These are phyloP conservation scores for Neoboletus brunneissimus DNA, from an alignment of 768 basidiomycete species.

Conservation along the genomic window DNA sequence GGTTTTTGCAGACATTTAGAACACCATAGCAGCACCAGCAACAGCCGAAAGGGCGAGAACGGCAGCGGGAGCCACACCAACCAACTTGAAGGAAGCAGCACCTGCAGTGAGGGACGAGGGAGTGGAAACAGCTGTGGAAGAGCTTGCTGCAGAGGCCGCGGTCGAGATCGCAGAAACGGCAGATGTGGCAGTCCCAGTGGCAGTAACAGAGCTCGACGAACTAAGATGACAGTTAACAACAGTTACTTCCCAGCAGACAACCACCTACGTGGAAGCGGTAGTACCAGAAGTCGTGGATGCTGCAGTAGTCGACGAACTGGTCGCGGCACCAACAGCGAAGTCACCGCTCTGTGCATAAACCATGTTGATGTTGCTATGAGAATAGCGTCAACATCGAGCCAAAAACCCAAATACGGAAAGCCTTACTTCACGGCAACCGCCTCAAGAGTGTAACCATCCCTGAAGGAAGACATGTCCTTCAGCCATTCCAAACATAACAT, in stretches of 20 bases:
- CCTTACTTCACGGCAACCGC: conserved; percentile 43
- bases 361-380: conserved; percentile 41
- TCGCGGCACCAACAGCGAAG: conserved; percentile 42
- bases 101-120: conserved; percentile 20
- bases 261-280: conserved; percentile 12
- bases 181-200: conserved; percentile 11
- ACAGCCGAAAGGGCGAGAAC: conserved; percentile 42
- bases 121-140: conserved; percentile 21
- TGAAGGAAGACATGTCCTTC: conserved; percentile 15
- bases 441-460: conserved; percentile 47
- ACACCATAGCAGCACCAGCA: conserved; percentile 47
- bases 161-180: not conserved
- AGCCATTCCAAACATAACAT: not conserved
- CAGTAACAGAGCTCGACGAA: not conserved
- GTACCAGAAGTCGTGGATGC: conserved; percentile 12
- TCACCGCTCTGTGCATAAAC: conserved; percentile 38
- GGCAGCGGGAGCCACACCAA: conserved; percentile 34
- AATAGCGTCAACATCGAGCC: not conserved
- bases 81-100: conserved; percentile 33
- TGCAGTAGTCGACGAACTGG: conserved; percentile 3
- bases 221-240: conserved; percentile 1
- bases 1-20: conserved; percentile 31
- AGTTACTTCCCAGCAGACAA: not conserved
- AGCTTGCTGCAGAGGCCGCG: not conserved
- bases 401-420: not conserved